A percentile compares a stretch with the other conserved stretches of the same genome.
Evolutionary conservation across 2,329 filamentous ascomycete species (phyloP).

Genomic region (Diaporthe citri): DNA sequence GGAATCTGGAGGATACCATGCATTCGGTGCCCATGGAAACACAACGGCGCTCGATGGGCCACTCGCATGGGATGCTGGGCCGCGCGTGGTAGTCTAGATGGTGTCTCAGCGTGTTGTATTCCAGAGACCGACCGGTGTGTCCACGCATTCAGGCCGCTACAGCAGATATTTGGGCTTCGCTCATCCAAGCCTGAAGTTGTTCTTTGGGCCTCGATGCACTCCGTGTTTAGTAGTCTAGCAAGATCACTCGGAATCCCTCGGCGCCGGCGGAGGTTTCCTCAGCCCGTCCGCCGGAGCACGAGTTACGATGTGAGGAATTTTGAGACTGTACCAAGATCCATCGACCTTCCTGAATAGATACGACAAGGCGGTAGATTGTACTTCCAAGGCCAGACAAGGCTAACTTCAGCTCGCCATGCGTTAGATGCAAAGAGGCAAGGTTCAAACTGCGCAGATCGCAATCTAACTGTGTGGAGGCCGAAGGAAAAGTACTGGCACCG

Average conservation of each 20-base stretch:
- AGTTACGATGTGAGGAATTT: not conserved
- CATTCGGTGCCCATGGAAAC: not conserved
- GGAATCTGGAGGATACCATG: not conserved
- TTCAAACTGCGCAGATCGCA: not conserved
- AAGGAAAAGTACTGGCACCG: too few species aligned
- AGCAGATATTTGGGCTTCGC: not conserved
- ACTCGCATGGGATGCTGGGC: not conserved
- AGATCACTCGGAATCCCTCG: not conserved
- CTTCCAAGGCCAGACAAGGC: not conserved
- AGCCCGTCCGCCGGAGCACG: not conserved
- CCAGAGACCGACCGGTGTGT: not conserved
- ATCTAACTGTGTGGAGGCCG: not conserved
- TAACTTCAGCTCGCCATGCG: too few species aligned
- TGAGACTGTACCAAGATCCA: not conserved
- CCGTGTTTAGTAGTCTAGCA: not conserved
- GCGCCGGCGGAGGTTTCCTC: not conserved
- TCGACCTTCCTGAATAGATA: too few species aligned
- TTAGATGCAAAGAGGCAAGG: not conserved
- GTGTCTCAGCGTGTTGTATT: conserved; percentile 19
- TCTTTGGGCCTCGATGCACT: conserved; percentile 4
- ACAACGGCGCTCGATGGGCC: not conserved
- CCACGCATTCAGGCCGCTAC: not conserved
- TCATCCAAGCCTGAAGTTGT: not conserved
- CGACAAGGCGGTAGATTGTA: not conserved
- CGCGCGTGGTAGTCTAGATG: not conserved